A percentile compares a stretch with the other conserved stretches of the same genome.
Evolutionary conservation across 2,329 filamentous ascomycete species (phyloP).

Genomic region (Hypoxylon sp.): DNA sequence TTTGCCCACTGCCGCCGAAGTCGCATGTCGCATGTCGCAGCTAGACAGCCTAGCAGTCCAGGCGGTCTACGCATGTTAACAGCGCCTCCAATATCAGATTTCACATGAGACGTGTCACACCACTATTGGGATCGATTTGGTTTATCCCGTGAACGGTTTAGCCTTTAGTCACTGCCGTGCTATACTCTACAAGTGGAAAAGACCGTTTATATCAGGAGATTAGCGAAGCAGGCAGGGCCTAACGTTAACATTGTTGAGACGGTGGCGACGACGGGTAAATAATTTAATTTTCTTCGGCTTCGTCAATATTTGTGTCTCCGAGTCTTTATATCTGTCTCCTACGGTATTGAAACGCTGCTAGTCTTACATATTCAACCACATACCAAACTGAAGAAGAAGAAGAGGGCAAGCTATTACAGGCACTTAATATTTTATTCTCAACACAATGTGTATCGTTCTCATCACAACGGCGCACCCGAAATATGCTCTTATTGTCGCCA

Average conservation of each 20-base stretch:
- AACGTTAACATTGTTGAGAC: conserved; percentile 25
- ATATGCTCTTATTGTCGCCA: conserved; percentile 80
- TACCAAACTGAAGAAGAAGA: conserved; percentile 11
- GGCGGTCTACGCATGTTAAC: conserved; percentile 35
- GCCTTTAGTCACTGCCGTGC: conserved; percentile 16
- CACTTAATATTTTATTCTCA: neutral
- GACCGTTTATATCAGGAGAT: conserved; percentile 35
- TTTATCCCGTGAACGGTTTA: conserved; percentile 29
- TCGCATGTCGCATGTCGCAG: conserved; percentile 32
- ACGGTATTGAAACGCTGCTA: neutral
- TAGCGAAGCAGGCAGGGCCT: conserved; percentile 17
- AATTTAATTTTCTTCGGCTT: conserved; percentile 19
- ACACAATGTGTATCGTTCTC: conserved; percentile 80
- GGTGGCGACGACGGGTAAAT: conserved; percentile 36
- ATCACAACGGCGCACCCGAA: conserved; percentile 81
- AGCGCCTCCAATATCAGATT: conserved; percentile 26
- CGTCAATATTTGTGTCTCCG: conserved; percentile 33
- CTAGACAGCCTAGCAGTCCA: conserved; percentile 12
- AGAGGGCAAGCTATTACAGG: neutral
- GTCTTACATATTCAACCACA: conserved; percentile 11
- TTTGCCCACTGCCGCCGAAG: conserved; percentile 33
- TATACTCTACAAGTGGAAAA: conserved; percentile 17
- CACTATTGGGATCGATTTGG: conserved; percentile 37
- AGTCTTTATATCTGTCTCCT: conserved; percentile 19
- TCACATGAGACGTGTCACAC: conserved; percentile 43